Evolutionary conservation across 495 filamentous ascomycete genomes (phyloP).

Genomic region (Cercophora sp.): DNA sequence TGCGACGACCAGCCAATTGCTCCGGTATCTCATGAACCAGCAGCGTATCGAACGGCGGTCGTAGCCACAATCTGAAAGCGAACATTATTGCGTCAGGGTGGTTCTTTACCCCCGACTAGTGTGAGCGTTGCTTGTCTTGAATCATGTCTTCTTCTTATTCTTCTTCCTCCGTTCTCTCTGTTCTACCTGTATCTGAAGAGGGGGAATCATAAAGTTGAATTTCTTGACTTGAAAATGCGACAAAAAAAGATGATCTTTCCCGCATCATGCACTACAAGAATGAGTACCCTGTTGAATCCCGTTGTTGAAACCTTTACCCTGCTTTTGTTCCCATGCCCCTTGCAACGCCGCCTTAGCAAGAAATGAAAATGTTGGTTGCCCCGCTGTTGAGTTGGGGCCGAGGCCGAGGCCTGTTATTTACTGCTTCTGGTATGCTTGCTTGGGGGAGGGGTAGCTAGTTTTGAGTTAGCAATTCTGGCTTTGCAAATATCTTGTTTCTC

Average conservation of each 20-base stretch:
- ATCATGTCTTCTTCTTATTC: not conserved
- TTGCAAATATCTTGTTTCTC: too few species aligned
- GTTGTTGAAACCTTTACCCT: constrained; percentile 34
- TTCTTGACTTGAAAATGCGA: constrained; percentile 16
- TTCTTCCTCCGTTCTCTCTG: constrained; percentile 1
- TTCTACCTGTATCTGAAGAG: constrained; percentile 1
- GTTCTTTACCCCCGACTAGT: too few species aligned
- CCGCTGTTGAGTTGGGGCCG: too few species aligned
- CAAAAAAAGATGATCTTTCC: not conserved
- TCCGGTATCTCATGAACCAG: too few species aligned
- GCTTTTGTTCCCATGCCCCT: constrained; percentile 16
- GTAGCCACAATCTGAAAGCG: too few species aligned
- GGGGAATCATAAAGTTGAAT: constrained; percentile 29
- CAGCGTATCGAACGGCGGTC: too few species aligned
- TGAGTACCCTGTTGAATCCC: constrained; percentile 11
- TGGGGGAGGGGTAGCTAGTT: constrained; percentile 72
- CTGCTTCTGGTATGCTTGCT: constrained; percentile 61
- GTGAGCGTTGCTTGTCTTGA: too few species aligned
- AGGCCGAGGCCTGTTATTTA: constrained; percentile 12
- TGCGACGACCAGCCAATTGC: too few species aligned
- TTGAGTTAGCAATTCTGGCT: constrained; percentile 8
- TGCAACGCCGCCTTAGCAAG: constrained; percentile 22
- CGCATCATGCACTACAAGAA: constrained; percentile 1
- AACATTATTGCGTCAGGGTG: too few species aligned
- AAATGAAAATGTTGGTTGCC: constrained; percentile 6